phyloP scores from a whole-genome alignment of 1,139 yeast genomes.

The Zygoascus meyerae region DNA sequence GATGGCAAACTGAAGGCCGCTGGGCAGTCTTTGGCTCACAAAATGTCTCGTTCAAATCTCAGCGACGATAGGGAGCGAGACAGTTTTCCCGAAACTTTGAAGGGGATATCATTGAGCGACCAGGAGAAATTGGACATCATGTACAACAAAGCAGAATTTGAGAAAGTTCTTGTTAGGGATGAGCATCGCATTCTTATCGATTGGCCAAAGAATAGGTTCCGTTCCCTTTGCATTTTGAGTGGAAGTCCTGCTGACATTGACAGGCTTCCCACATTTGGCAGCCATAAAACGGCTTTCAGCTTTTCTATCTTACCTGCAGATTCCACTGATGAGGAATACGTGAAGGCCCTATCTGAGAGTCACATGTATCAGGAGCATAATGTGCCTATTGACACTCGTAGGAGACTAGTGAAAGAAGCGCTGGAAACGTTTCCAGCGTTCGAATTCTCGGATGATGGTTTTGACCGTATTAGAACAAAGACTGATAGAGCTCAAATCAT shows the following conservation, averaged over 20 bases:
- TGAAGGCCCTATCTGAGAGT: slow-evolving; percentile 38
- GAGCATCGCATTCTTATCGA: slow-evolving; percentile 60
- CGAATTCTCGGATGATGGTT: slow-evolving; percentile 7
- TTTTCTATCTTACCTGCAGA: slow-evolving; percentile 44
- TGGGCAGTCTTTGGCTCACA: neutral
- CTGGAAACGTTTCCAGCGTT: slow-evolving; percentile 18
- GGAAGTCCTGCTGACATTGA: slow-evolving; percentile 39
- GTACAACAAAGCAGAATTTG: slow-evolving; percentile 46
- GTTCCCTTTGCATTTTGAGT: slow-evolving; percentile 52
- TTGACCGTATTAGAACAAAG: slow-evolving; percentile 26
- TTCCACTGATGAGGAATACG: slow-evolving; percentile 41
- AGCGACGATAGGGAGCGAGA: neutral
- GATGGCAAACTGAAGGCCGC: neutral
- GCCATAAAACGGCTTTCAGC: slow-evolving; percentile 29
- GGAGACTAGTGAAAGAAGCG: slow-evolving; percentile 35
- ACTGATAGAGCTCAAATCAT: slow-evolving; percentile 46
- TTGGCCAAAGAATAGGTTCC: slow-evolving; percentile 57
- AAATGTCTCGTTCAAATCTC: slow-evolving; percentile 1
- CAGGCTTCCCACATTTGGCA: slow-evolving; percentile 26
- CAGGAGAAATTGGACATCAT: slow-evolving; percentile 46
- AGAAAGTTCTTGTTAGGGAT: slow-evolving; percentile 40
- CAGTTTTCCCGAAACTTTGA: slow-evolving; percentile 12
- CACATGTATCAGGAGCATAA: slow-evolving; percentile 53
- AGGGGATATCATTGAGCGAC: slow-evolving; percentile 23
- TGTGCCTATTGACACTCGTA: slow-evolving; percentile 34